Conservation (phyloP, 2,329 filamentous ascomycete species). For the Aspergillus luchuensis region DNA sequence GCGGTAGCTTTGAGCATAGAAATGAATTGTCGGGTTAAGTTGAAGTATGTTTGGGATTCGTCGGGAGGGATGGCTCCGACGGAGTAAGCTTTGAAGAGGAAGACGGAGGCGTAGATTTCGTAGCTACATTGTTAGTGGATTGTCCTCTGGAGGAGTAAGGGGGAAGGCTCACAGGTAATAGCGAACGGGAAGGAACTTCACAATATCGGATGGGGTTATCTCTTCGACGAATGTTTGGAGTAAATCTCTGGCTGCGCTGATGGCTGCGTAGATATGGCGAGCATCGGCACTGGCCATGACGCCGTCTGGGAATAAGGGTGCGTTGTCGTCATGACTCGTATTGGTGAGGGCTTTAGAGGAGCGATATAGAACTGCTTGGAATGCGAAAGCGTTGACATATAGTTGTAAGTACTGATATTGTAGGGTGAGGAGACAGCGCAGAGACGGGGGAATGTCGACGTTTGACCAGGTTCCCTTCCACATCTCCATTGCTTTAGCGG, state of each 20-base stretch:
- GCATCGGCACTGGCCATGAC: slow-evolving; percentile 22
- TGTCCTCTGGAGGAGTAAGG: not conserved
- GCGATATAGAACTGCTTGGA: slow-evolving; percentile 18
- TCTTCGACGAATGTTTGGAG: slow-evolving; percentile 10
- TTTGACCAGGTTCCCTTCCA: slow-evolving; percentile 3
- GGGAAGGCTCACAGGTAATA: slow-evolving; percentile 13
- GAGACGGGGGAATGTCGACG: not conserved
- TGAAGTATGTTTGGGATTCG: slow-evolving; percentile 1
- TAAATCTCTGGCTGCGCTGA: slow-evolving; percentile 17
- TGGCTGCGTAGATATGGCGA: slow-evolving; percentile 20
- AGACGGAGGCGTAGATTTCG: slow-evolving; percentile 16
- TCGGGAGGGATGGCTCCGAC: slow-evolving; percentile 9
- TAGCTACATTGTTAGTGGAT: slow-evolving; percentile 7
- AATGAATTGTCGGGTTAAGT: slow-evolving; percentile 13
- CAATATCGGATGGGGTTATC: not conserved
- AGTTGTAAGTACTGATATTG: slow-evolving; percentile 17
- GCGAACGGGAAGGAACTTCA: slow-evolving; percentile 15
- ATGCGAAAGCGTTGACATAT: slow-evolving; percentile 20
- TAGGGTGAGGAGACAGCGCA: not conserved
- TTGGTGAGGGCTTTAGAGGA: not conserved
- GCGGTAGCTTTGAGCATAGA: slow-evolving; percentile 10
- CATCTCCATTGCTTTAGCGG: slow-evolving; percentile 6
- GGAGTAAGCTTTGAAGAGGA: slow-evolving; percentile 16
- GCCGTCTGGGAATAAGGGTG: slow-evolving; percentile 14
- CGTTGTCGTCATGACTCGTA: not conserved